Evolutionary conservation across 2,329 filamentous ascomycete genomes (phyloP), one percentile per base, ranked within the genome.

Genomic region (Ambrosiella xylebori): DNA sequence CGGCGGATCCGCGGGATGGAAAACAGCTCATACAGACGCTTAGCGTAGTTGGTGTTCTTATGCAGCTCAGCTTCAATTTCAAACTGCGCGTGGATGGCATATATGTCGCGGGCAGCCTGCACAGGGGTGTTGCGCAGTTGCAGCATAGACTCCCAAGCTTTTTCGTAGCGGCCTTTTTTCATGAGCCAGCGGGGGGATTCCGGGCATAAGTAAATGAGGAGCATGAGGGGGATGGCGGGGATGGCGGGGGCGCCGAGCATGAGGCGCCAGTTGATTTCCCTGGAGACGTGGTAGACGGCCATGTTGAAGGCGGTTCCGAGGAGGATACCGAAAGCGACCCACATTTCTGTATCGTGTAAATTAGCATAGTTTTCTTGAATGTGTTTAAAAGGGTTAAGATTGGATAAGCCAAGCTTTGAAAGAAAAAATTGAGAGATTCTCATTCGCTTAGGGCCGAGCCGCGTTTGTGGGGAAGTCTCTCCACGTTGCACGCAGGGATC

Each of bases 171-270:
- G 11, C 73, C 72, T 64, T 82, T 83, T 65, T 82, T 82, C 67
- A 85, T 77, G 57, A 75, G 78, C 81, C 81, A 86, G 57, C 81
- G 74, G 2, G 82, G 81, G 1, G 79, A 82, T 64, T 84, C 80
- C 0, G 81, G 81, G 62, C 80, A 83, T 62, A 82, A 74, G 62
- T 72, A 85, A 35, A 84, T 71, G 9, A 71, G 68, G 0, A 80
- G 13, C 8, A 82, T 65, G 3, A 86, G 70, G 7, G 81, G 80
- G 1, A 86, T 67, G 0, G 81, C 80, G 1, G 82, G 82, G 40
- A 84, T 76, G 54, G 84, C 80, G 1, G 83, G 80, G 1, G 81
- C 82, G 8, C 57, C 77, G 5, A 81, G 67, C 65, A 79, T 78
- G 27, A 80, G 66, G 39, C 79, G 70, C 79, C 78, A 81, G 4